Conservation (phyloP, 805 yeast genomes). For the Vanderwaltozyma polyspora region DNA sequence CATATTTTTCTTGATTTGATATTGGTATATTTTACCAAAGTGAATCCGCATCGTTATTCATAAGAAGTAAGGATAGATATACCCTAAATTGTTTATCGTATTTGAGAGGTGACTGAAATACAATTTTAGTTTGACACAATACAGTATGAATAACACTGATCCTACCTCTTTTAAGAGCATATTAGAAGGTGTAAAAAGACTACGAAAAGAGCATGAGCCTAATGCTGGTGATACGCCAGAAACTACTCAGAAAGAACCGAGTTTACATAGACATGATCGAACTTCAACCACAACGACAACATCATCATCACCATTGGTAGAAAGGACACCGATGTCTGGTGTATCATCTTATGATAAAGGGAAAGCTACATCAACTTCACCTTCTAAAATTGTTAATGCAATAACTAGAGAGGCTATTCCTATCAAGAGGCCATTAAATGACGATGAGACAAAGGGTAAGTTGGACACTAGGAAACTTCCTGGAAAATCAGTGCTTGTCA, state of each 20-base stretch:
- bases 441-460: not conserved
- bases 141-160: constrained; percentile 29
- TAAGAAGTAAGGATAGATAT: too few species aligned
- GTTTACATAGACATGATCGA: too few species aligned
- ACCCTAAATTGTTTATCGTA: too few species aligned
- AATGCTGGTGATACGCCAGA: not conserved
- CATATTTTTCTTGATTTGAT: too few species aligned
- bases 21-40: too few species aligned
- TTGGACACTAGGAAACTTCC: not conserved
- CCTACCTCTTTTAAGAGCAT: constrained; percentile 62
- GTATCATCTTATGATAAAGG: not conserved
- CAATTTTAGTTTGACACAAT: too few species aligned
- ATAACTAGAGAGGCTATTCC: not conserved
- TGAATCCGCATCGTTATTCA: too few species aligned
- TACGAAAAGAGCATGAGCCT: constrained; percentile 34
- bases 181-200: constrained; percentile 53
- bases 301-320: not conserved
- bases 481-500: constrained; percentile 38
- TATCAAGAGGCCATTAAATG: not conserved
- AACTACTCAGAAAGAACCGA: constrained; percentile 2
- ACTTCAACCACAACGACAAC: not conserved
- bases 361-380: not conserved
- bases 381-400: not conserved
- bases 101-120: too few species aligned
- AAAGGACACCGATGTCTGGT: not conserved